Percentiles rank a stretch among this genome's conserved stretches.
These are phyloP conservation scores for Forsythia suspensa DNA, from an alignment of 257 asterid genomes.

Conservation along the genomic window DNA sequence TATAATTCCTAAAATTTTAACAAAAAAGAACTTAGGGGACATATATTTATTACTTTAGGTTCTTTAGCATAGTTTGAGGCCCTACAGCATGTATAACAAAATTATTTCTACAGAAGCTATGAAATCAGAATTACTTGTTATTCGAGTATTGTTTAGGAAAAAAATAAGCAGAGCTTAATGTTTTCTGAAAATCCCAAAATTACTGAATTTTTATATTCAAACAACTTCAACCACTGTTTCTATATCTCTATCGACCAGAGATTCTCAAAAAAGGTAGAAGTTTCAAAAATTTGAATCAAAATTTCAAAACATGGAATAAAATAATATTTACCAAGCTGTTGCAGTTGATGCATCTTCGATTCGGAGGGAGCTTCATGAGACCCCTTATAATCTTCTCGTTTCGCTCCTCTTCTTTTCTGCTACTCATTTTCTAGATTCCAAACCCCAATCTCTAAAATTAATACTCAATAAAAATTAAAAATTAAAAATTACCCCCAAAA, in stretches of 20 bases:
- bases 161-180: neutral
- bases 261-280: neutral
- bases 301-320: neutral
- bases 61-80: neutral
- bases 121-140: neutral
- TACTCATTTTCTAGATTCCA: constrained; percentile 50
- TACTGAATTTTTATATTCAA: neutral
- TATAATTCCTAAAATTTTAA: neutral
- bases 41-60: neutral
- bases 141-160: neutral
- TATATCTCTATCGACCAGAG: neutral
- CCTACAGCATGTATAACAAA: neutral
- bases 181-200: neutral
- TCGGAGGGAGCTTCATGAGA: constrained; percentile 96
- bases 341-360: constrained; percentile 96
- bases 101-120: neutral
- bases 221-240: neutral
- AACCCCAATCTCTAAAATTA: constrained; percentile 18
- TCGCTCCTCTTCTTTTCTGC: constrained; percentile 79
- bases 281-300: constrained; percentile 1
- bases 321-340: constrained; percentile 66
- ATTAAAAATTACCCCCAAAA: neutral
- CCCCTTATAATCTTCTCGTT: constrained; percentile 94
- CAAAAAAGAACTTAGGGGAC: neutral
- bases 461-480: neutral